Evolutionary conservation across 2,329 filamentous ascomycete species (phyloP).

Genomic region (Grosmannia huntii): DNA sequence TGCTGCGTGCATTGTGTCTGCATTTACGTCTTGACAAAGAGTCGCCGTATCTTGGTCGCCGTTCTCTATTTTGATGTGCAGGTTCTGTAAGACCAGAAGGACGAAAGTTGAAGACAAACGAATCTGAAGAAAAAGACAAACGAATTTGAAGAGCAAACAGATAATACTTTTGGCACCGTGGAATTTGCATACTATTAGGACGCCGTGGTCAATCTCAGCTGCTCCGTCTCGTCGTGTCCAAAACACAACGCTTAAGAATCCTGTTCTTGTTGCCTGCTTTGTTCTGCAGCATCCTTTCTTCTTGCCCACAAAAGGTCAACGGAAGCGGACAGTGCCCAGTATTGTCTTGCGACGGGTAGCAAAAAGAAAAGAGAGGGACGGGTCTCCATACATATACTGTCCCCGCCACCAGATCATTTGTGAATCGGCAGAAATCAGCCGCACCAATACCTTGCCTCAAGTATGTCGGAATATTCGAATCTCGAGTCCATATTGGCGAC

Average conservation of each 20-base stretch:
- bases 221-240: not conserved
- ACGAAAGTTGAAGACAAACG: not conserved
- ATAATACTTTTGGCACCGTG: not conserved
- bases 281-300: not conserved
- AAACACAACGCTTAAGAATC: not conserved
- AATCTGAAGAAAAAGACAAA: not conserved
- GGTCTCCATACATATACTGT: not conserved
- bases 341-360: not conserved
- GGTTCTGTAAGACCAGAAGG: not conserved
- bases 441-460: not conserved
- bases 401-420: not conserved
- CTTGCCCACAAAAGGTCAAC: not conserved
- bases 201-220: not conserved
- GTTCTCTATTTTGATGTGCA: not conserved
- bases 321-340: not conserved
- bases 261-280: not conserved
- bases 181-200: not conserved
- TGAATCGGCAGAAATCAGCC: not conserved
- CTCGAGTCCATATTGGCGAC: slow-evolving; percentile 16
- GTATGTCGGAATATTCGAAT: slow-evolving; percentile 5
- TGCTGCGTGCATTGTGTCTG: not conserved
- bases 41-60: not conserved
- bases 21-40: not conserved
- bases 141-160: not conserved
- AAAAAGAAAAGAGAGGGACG: not conserved